These are phyloP conservation scores for Paramecium sexaurelia DNA, from an alignment of 73 alveolate species.

Conservation along the genomic window DNA sequence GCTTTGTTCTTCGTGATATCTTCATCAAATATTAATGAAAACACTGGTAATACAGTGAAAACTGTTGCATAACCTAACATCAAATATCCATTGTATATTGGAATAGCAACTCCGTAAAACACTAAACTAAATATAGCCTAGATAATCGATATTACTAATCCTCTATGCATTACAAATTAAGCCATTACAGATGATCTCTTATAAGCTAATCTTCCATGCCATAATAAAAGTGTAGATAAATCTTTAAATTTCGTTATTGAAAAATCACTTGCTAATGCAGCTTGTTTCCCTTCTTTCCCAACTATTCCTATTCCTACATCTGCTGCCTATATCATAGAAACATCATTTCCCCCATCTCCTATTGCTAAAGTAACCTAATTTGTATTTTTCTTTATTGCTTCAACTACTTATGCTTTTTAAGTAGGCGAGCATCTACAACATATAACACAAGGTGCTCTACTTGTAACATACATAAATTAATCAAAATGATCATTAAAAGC, in stretches of 20 bases:
- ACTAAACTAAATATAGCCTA: constrained; percentile 88
- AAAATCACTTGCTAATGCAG: constrained; percentile 98
- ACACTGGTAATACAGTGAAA: constrained; percentile 94
- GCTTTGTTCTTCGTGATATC: constrained; percentile 84
- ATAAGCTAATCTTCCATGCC: constrained; percentile 97
- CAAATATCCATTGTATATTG: constrained; percentile 90
- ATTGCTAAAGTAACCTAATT: constrained; percentile 88
- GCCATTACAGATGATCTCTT: constrained; percentile 91
- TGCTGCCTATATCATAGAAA: constrained; percentile 97
- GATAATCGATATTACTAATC: constrained; percentile 88
- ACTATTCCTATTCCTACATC: constrained; percentile 97
- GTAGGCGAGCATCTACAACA: constrained; percentile 99
- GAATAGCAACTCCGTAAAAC: constrained; percentile 90
- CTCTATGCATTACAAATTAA: constrained; percentile 95
- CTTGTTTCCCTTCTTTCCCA: constrained; percentile 97
- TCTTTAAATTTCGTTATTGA: constrained; percentile 90
- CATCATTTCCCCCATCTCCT: constrained; percentile 99
- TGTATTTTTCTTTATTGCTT: constrained; percentile 84
- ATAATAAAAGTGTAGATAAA: constrained; percentile 82
- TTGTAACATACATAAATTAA: constrained; percentile 58
- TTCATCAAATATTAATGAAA: constrained; percentile 89
- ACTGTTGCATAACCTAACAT: constrained; percentile 97
- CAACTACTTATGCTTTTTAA: constrained; percentile 91
- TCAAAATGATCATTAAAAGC: constrained; percentile 57
- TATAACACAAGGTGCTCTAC: constrained; percentile 82